phyloP scores from a whole-genome alignment of 371 early-diverging fungal genomes.

The Mucor velutinosus region DNA sequence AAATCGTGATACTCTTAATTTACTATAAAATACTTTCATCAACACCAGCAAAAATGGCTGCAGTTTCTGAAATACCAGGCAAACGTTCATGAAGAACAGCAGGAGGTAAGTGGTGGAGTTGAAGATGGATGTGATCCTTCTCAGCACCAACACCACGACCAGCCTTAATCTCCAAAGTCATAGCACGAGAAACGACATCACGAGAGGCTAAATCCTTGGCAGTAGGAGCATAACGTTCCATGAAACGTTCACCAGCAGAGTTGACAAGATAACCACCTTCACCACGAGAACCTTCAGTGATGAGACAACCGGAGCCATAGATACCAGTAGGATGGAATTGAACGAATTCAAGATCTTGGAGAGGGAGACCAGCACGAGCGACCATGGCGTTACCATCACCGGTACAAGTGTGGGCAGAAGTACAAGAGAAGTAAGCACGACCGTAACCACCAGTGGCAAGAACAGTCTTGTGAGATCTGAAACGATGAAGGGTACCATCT shows the following conservation, averaged over 20 bases:
- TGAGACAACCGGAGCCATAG: conserved; percentile 97
- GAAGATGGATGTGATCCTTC: conserved; percentile 95
- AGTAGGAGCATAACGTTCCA: conserved; percentile 98
- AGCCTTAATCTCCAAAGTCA: conserved; percentile 98
- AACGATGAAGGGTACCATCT: conserved; percentile 96
- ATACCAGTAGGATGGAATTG: conserved; percentile 99
- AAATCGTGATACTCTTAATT: too few species aligned
- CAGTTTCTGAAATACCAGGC: conserved; percentile 98
- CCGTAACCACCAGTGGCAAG: conserved; percentile 99
- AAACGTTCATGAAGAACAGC: conserved; percentile 92
- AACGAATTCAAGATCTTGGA: conserved; percentile 96
- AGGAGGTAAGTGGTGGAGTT: conserved; percentile 94
- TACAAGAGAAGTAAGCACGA: conserved; percentile 98
- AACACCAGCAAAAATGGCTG: conserved; percentile 97
- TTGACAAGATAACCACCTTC: conserved; percentile 95
- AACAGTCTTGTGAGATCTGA: conserved; percentile 97
- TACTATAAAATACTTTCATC: conserved; percentile 64
- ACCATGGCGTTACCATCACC: conserved; percentile 99
- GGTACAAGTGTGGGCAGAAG: conserved; percentile 98
- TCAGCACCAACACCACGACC: conserved; percentile 97
- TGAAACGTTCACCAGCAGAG: conserved; percentile 95
- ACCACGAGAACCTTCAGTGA: conserved; percentile 97
- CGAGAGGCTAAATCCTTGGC: conserved; percentile 98
- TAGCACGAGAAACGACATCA: conserved; percentile 97
- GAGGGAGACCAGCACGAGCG: conserved; percentile 85